phyloP scores from a whole-genome alignment of 352 stramenopile species.

The Globisporangium alternatum region DNA sequence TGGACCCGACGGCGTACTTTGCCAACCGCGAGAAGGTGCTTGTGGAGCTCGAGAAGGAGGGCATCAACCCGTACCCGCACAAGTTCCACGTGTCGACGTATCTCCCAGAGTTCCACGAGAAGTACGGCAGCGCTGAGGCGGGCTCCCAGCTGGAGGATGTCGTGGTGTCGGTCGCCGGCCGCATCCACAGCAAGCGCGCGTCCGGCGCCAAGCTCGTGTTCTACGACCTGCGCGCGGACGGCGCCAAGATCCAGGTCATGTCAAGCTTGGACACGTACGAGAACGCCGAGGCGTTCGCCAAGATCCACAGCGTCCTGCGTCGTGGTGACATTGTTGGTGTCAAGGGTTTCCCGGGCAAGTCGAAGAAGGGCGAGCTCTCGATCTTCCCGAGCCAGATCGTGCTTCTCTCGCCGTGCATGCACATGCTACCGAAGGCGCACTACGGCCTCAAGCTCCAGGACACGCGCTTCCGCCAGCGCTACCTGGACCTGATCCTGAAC shows the following conservation, averaged over 20 bases:
- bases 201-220: conserved; percentile 98
- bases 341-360: conserved; percentile 93
- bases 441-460: conserved; percentile 71
- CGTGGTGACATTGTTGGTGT: conserved; percentile 97
- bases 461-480: conserved; percentile 89
- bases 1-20: conserved; percentile 98
- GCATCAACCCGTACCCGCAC: conserved; percentile 96
- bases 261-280: conserved; percentile 75
- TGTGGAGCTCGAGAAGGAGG: conserved; percentile 88
- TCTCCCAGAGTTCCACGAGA: conserved; percentile 92
- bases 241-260: conserved; percentile 98
- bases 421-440: conserved; percentile 81
- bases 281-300: conserved; percentile 45
- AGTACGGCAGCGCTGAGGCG: conserved; percentile 79
- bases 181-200: conserved; percentile 93
- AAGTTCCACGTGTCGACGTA: conserved; percentile 96
- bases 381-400: conserved; percentile 91
- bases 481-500: conserved; percentile 98
- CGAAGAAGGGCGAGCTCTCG: conserved; percentile 97
- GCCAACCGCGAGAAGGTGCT: conserved; percentile 93
- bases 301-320: conserved; percentile 90
- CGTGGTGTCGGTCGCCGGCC: conserved; percentile 91
- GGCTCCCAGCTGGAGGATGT: conserved; percentile 81
- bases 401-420: conserved; percentile 82
- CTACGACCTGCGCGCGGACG: conserved; percentile 96